Evolutionary conservation across 306 rosid genomes (phyloP).

Genomic region (Crotalaria pallida): DNA sequence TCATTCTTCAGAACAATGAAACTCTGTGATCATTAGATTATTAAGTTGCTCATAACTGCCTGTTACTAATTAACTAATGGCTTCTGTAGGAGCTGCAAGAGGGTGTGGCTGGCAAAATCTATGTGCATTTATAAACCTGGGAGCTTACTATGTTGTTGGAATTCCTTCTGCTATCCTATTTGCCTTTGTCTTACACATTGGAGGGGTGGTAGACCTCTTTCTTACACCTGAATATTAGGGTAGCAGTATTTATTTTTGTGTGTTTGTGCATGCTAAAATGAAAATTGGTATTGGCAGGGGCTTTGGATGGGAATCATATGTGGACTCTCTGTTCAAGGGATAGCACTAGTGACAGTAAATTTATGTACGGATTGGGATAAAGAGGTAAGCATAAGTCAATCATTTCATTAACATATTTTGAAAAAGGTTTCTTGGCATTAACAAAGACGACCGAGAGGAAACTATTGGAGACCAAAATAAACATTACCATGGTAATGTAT

Average conservation of each 20-base stretch:
- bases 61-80: background rate
- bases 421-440: background rate
- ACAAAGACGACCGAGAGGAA: background rate
- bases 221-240: background rate
- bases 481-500: background rate
- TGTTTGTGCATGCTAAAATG: background rate
- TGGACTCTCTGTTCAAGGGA: constrained; percentile 50
- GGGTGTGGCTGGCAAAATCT: constrained; percentile 77
- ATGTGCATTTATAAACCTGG: constrained; percentile 52
- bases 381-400: constrained; percentile 27
- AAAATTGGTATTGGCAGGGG: constrained; percentile 28
- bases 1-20: background rate
- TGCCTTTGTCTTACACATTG: constrained; percentile 47
- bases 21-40: background rate
- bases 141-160: constrained; percentile 56
- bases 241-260: background rate
- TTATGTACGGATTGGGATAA: constrained; percentile 38
- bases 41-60: background rate
- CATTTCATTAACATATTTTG: background rate
- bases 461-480: background rate
- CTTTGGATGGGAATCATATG: constrained; percentile 66
- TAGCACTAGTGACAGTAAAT: constrained; percentile 32
- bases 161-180: constrained; percentile 50
- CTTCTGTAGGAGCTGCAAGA: constrained; percentile 52
- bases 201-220: constrained; percentile 44